Conservation (phyloP, 352 stramenopile species). For the Phytopythium aichiense region DNA sequence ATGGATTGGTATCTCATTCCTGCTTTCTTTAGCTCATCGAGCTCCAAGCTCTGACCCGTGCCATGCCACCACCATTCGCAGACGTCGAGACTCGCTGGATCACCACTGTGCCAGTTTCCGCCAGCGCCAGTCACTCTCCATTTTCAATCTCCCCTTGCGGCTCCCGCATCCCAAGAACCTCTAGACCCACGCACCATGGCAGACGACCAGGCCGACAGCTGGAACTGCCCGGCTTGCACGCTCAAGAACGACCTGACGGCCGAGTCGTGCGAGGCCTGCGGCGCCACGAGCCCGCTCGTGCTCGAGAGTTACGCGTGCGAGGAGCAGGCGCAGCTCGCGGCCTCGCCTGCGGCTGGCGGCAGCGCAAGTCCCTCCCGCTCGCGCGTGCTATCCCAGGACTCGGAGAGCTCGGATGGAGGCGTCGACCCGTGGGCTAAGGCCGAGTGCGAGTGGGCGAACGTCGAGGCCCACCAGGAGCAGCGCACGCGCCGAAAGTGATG, state of each 20-base stretch:
- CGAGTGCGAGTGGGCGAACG: constrained; percentile 61
- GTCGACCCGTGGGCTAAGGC: constrained; percentile 62
- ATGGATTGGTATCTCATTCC: background rate
- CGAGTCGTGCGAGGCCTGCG: constrained; percentile 56
- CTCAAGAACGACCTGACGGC: constrained; percentile 55
- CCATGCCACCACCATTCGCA: background rate
- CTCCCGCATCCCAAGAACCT: background rate
- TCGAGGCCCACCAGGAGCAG: constrained; percentile 54
- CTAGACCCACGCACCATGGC: constrained; percentile 12
- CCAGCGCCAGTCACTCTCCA: background rate
- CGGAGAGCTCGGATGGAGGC: constrained; percentile 23
- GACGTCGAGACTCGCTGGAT: background rate
- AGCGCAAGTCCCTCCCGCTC: constrained; percentile 10
- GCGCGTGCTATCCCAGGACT: constrained; percentile 35
- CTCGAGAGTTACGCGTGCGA: constrained; percentile 52
- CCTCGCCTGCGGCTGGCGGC: background rate
- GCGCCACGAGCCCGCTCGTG: constrained; percentile 63
- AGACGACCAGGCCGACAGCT: constrained; percentile 24
- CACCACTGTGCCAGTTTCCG: background rate
- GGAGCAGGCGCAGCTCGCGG: constrained; percentile 23
- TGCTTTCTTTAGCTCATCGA: background rate
- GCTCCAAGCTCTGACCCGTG: background rate
- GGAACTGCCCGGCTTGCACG: constrained; percentile 53
- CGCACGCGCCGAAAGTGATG: background rate
- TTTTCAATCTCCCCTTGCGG: background rate